A percentile compares a stretch with the other conserved stretches of the same genome.
Conservation (phyloP, 306 rosid genomes). For the Vigna angularis region DNA sequence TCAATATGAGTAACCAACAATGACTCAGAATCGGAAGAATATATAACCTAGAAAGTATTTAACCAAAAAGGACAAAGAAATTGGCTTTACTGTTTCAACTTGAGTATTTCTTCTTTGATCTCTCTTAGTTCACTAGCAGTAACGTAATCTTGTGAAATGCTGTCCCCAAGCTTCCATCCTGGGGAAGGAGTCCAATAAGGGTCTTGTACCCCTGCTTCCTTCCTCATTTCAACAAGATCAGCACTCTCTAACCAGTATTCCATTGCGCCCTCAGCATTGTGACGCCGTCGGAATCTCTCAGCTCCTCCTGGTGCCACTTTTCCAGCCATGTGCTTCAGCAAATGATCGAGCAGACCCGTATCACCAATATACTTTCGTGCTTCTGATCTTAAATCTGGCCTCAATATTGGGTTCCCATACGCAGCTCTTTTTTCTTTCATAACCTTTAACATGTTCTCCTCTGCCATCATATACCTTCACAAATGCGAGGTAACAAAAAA, state of each 20-base stretch:
- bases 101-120: constrained; percentile 65
- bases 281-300: constrained; percentile 79
- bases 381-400: constrained; percentile 78
- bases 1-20: not conserved
- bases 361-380: constrained; percentile 89
- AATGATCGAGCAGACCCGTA: constrained; percentile 89
- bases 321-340: constrained; percentile 95
- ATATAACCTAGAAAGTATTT: not conserved
- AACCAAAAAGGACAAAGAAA: not conserved
- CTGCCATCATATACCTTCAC: constrained; percentile 80
- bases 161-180: constrained; percentile 88
- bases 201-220: constrained; percentile 82
- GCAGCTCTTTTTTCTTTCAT: constrained; percentile 74
- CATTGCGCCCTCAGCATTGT: constrained; percentile 91
- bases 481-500: not conserved
- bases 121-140: constrained; percentile 58
- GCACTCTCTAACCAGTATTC: constrained; percentile 96
- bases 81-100: constrained; percentile 59
- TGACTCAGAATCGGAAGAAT: constrained; percentile 8
- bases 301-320: constrained; percentile 84
- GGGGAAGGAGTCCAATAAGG: constrained; percentile 89
- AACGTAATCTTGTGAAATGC: constrained; percentile 64
- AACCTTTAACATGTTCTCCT: constrained; percentile 75
- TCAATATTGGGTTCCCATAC: constrained; percentile 69
- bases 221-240: constrained; percentile 67